Conservation (phyloP, 2,329 filamentous ascomycete species). For the Nannizziopsis arthrosporioides region DNA sequence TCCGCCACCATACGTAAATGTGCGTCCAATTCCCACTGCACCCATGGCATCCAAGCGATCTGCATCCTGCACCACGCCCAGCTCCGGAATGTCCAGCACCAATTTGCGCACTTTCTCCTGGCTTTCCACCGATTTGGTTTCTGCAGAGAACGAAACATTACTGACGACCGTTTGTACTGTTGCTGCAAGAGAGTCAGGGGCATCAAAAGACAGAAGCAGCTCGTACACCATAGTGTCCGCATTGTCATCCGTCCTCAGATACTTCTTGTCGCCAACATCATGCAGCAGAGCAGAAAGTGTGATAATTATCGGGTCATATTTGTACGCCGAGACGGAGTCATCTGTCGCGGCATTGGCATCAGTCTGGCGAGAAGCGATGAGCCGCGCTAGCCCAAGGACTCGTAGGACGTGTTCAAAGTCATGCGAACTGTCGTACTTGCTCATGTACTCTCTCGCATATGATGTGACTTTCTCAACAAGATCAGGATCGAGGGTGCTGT, state of each 20-base stretch:
- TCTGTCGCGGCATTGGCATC: neutral
- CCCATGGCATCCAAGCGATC: slow-evolving; percentile 83
- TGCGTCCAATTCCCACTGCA: slow-evolving; percentile 68
- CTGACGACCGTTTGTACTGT: slow-evolving; percentile 61
- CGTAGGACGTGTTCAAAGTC: slow-evolving; percentile 56
- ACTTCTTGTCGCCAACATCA: slow-evolving; percentile 85
- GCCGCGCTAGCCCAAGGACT: slow-evolving; percentile 58
- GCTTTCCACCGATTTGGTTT: slow-evolving; percentile 53
- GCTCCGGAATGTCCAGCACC: slow-evolving; percentile 55
- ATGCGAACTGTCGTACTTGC: slow-evolving; percentile 50
- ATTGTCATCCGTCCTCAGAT: slow-evolving; percentile 38
- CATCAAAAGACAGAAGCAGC: slow-evolving; percentile 35
- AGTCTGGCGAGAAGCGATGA: slow-evolving; percentile 34
- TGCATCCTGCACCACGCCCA: slow-evolving; percentile 81
- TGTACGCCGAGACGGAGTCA: neutral
- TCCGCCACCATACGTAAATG: slow-evolving; percentile 62
- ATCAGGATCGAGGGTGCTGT: slow-evolving; percentile 24
- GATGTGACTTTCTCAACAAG: slow-evolving; percentile 47
- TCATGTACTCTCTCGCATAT: slow-evolving; percentile 62
- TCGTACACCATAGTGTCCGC: slow-evolving; percentile 22
- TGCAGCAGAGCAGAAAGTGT: slow-evolving; percentile 67
- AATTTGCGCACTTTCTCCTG: slow-evolving; percentile 48
- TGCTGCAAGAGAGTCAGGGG: slow-evolving; percentile 45
- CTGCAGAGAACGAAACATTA: slow-evolving; percentile 68
- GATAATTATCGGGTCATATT: slow-evolving; percentile 46